Evolutionary conservation across 2,329 filamentous ascomycete genomes (phyloP).

Genomic region (Sclerotinia subarctica): DNA sequence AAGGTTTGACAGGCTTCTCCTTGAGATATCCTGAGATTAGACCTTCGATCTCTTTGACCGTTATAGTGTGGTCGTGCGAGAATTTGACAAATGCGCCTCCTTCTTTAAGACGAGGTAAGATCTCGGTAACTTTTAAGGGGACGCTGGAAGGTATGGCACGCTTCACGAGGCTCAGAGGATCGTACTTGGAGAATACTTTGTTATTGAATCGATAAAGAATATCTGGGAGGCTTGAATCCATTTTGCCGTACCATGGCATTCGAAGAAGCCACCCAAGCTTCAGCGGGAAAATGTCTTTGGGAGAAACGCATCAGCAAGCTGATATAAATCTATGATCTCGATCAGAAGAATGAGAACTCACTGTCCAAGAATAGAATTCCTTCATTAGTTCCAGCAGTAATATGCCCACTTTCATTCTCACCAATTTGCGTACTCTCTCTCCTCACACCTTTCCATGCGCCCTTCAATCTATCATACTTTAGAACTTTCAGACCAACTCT

Average conservation of each 20-base stretch:
- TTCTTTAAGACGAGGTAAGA: conserved; percentile 82
- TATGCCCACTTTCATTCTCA: conserved; percentile 74
- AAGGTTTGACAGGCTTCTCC: conserved; percentile 73
- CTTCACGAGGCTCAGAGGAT: conserved; percentile 53
- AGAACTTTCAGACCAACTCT: conserved; percentile 22
- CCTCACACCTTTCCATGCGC: conserved; percentile 30
- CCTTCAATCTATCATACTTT: conserved; percentile 19
- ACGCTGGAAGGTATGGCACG: conserved; percentile 61
- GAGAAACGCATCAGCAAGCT: neutral
- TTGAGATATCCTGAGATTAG: conserved; percentile 59
- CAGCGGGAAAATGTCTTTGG: conserved; percentile 78
- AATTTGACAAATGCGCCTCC: conserved; percentile 94
- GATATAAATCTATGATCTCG: neutral
- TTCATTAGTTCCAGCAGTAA: conserved; percentile 71
- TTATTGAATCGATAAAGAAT: conserved; percentile 51
- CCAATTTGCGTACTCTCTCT: conserved; percentile 50
- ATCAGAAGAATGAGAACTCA: conserved; percentile 43
- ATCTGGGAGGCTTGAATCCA: conserved; percentile 45
- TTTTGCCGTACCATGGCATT: conserved; percentile 45
- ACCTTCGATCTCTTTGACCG: conserved; percentile 55
- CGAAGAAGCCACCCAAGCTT: conserved; percentile 63
- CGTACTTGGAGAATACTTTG: conserved; percentile 50
- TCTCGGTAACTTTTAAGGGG: conserved; percentile 70
- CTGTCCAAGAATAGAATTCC: conserved; percentile 88
- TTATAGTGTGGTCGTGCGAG: conserved; percentile 47